Base-by-base conservation (phyloP, 805 yeast genomes). In the Candida mattraensis region DNA sequence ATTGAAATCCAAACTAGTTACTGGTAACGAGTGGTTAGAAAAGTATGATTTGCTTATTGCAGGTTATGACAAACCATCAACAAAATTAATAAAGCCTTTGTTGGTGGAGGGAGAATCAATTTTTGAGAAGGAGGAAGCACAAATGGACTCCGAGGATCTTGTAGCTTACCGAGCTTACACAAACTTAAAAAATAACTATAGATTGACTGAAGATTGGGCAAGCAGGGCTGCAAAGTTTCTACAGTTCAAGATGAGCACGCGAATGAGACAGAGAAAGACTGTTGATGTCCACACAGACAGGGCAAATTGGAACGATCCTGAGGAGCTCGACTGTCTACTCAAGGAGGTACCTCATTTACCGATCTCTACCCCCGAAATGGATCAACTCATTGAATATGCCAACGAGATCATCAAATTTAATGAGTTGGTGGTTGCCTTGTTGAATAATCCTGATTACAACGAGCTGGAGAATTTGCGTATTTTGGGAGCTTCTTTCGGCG, bases 401-500 rank as follows among this genome's bases (percentile, higher is more conserved):
- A 58, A 50, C 19, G 83, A 76, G 44, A 67, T 83, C 26, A 65
- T 64, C 30, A 66, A 66, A 31, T 83, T 70, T 53, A 78, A 73
- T 39, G 55, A 61, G 18, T 66, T 72, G 10, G 76, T 76, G 20
- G 53, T 70, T 7, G 42, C 54, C 3, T 58, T 74, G 12, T 48
- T 75, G 3, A 48, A 27, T 8, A 30, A 29, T 5, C 32, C 53
- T 17, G 66, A 63, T 11, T 83, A 80, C 17, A 67, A 77, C 32
- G 60, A 66, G 23, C 33, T 44, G 14, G 43, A 40, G 19, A 78
- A 74, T 25, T 54, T 82, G 53, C 70, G 80, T 16, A 71, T 67
- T 28, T 55, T 76, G 23, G 91, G 89, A 2, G 64, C 67, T 38
- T 68, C 79, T 3, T 74, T 81, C 50, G 84, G 84, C 4, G 56